A percentile compares a stretch with the other conserved stretches of the same genome.
phyloP scores from a whole-genome alignment of 2,329 filamentous ascomycete genomes.

The Blastomyces percursus region DNA sequence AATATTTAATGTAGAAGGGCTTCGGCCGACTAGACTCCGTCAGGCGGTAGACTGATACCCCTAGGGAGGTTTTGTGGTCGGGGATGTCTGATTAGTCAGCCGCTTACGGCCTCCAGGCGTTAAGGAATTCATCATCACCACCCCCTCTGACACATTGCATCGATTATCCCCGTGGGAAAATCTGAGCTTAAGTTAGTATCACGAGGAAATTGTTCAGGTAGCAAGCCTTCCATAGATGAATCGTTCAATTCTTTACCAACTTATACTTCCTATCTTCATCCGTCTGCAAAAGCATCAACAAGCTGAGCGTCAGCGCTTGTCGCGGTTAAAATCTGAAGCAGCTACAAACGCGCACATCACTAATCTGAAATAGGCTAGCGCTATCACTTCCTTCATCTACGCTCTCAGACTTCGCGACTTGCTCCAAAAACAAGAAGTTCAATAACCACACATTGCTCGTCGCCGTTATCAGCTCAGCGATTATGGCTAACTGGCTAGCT shows the following conservation, averaged over 20 bases:
- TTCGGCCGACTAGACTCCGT: no score
- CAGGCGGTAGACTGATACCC: no score
- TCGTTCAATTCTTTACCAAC: neutral
- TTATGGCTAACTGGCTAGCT: neutral
- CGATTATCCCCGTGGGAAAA: neutral
- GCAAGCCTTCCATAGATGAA: neutral
- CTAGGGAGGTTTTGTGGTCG: no score
- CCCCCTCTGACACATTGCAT: no score
- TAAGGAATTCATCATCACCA: no score
- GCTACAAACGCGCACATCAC: neutral
- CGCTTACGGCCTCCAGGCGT: no score
- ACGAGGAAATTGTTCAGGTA: neutral
- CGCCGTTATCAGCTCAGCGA: neutral
- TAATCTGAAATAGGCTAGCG: neutral
- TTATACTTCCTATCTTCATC: neutral
- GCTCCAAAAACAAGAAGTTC: neutral
- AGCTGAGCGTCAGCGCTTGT: neutral
- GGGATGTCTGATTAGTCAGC: no score
- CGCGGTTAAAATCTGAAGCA: neutral
- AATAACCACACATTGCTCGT: neutral
- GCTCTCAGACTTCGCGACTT: slow-evolving; percentile 1
- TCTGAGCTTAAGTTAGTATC: neutral
- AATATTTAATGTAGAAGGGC: no score
- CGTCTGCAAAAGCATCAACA: neutral
- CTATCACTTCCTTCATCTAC: neutral